These are phyloP conservation scores for Viola odorata DNA, from an alignment of 345 rosid genomes.

Conservation along the genomic window DNA sequence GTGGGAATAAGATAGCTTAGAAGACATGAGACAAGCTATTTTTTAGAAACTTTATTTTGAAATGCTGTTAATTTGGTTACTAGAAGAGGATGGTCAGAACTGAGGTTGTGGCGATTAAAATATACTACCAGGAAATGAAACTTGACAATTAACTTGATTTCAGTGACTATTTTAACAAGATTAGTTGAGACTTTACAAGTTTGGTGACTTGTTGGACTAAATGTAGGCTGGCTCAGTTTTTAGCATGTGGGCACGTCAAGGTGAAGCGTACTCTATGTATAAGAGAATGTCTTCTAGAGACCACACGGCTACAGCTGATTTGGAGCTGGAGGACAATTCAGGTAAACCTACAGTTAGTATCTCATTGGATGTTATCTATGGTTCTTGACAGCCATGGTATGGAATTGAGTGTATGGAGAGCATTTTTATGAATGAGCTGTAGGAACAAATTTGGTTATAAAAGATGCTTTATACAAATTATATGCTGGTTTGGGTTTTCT, in stretches of 20 bases:
- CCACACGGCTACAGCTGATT: constrained; percentile 32
- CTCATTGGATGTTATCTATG: not conserved
- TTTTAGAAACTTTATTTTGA: too few species aligned
- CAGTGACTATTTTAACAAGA: not conserved
- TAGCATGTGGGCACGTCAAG: constrained; percentile 64
- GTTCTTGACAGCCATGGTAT: not conserved
- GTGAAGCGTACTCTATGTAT: constrained; percentile 49
- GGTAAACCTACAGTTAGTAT: constrained; percentile 33
- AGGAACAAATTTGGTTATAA: too few species aligned
- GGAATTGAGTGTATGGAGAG: not conserved
- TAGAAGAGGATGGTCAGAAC: not conserved
- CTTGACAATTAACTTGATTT: too few species aligned
- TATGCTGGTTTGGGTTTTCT: too few species aligned
- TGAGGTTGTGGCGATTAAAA: not conserved
- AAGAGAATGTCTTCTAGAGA: constrained; percentile 72
- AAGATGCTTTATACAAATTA: too few species aligned
- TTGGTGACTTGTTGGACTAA: constrained; percentile 1
- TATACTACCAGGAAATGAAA: not conserved
- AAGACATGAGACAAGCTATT: too few species aligned
- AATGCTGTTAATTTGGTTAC: not conserved
- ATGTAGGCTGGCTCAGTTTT: constrained; percentile 2
- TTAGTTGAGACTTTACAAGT: not conserved
- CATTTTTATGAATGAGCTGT: too few species aligned
- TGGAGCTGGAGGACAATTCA: constrained; percentile 61
- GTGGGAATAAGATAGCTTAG: too few species aligned